A percentile compares a stretch with the other conserved stretches of the same genome.
Evolutionary conservation across 805 yeast species (phyloP).

Genomic region (Candida multigemmis): DNA sequence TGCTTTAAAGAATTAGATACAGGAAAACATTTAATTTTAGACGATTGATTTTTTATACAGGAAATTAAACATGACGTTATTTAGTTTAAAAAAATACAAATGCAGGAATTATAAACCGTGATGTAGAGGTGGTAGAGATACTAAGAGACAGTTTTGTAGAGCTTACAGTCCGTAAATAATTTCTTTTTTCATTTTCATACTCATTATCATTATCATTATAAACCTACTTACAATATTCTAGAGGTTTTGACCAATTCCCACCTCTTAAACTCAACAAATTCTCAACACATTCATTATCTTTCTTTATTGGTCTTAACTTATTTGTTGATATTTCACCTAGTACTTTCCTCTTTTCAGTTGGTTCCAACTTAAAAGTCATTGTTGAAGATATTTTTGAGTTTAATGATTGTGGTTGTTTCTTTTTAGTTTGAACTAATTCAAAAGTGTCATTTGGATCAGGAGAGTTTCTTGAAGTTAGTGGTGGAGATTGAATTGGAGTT

Average conservation of each 20-base stretch:
- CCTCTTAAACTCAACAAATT: slow-evolving; percentile 30
- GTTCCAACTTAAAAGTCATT: slow-evolving; percentile 24
- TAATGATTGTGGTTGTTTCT: slow-evolving; percentile 23
- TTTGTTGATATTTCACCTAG: slow-evolving; percentile 12
- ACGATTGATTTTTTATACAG: too few species aligned
- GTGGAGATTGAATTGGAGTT: slow-evolving; percentile 1
- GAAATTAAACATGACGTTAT: too few species aligned
- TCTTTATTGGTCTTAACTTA: slow-evolving; percentile 4
- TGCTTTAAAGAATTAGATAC: slow-evolving; percentile 6
- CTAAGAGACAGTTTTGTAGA: too few species aligned
- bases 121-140: too few species aligned
- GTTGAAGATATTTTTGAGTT: slow-evolving; percentile 19
- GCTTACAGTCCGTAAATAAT: too few species aligned
- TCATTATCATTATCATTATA: neutral
- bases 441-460: slow-evolving; percentile 1
- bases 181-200: neutral
- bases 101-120: too few species aligned
- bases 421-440: slow-evolving; percentile 15
- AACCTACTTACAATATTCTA: slow-evolving; percentile 2
- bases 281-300: slow-evolving; percentile 23
- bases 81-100: too few species aligned
- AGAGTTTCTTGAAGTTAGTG: neutral
- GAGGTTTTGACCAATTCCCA: slow-evolving; percentile 20
- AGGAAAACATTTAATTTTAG: too few species aligned
- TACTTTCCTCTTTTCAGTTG: slow-evolving; percentile 14